Evolutionary conservation across 306 rosid genomes (phyloP), one percentile per base, ranked within the genome.

Genomic region (Chamaecrista fasciculata): DNA sequence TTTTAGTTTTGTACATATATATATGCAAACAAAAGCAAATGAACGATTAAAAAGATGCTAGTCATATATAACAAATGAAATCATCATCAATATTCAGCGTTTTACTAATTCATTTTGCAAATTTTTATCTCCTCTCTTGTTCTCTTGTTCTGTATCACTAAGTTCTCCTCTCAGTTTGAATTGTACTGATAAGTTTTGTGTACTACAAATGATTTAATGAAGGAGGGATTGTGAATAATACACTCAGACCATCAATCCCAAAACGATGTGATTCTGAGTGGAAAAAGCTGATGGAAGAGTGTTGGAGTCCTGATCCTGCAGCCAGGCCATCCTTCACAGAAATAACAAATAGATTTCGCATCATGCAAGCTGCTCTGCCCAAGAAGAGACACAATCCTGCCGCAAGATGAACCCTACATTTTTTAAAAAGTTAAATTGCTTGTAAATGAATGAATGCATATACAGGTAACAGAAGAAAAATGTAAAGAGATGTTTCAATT

Each of bases 221-320:
- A 94, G 96, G 97, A 37, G 97, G 97, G 31, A 95, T 95, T 76
- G 96, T 91, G 61, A 95, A 66, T 72, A 89, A 95, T 64, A 89
- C 92, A 14, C 82, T 95, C 19, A 87, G 99, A 80, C 99, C 99
- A 59, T 34, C 82, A 1, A 81, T 95, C 78, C 99, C 99, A 10
- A 91, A 84, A 76, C 85, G 88, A 1, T 95, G 99, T 24, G 99
- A 91, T 74, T 44, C 87, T 2, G 89, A 89, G 61, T 95, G 97
- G 99, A 89, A 55, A 74, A 82, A 10, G 43, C 44, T 95, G 67
- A 95, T 95, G 99, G 97, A 89, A 81, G 92, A 89, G 26, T 95
- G 96, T 66, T 91, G 99, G 97, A 79, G 78, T 9, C 87, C 96
- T 47, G 91, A 91, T 39, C 99, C 99, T 44, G 78, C 73, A 40